These are phyloP conservation scores for Pseudozyma sp. DNA, from an alignment of 1,284 basidiomycete genomes.

Conservation along the genomic window DNA sequence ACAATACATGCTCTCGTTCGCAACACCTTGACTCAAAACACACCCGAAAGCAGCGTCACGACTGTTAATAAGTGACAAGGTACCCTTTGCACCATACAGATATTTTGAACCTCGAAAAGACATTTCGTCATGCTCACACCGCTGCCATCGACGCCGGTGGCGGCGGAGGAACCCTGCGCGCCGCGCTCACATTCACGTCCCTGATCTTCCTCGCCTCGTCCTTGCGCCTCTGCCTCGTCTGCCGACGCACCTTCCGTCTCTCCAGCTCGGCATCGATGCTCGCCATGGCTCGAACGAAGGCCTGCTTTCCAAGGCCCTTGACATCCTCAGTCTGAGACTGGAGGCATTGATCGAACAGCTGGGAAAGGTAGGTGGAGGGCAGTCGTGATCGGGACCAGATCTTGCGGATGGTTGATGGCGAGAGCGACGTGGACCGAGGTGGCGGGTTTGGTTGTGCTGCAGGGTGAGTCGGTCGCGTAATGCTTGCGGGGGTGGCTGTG, in stretches of 20 bases:
- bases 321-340: background rate
- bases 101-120: no score
- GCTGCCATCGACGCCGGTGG: no score
- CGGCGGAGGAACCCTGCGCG: background rate
- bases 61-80: no score
- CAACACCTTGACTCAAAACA: background rate
- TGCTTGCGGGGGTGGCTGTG: background rate
- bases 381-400: constrained; percentile 32
- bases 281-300: constrained; percentile 28
- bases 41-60: no score
- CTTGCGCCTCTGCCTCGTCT: background rate
- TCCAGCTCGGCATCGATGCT: constrained; percentile 39
- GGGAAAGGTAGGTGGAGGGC: constrained; percentile 8
- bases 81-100: no score
- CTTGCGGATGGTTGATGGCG: constrained; percentile 8
- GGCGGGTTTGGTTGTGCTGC: no score
- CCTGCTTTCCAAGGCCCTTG: constrained; percentile 5
- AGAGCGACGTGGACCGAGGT: constrained; percentile 1
- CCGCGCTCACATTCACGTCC: background rate
- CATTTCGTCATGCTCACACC: no score
- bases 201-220: background rate
- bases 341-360: constrained; percentile 25
- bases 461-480: background rate
- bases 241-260: constrained; percentile 2
- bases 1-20: background rate